Conservation (phyloP, 1,284 basidiomycete species). For the Malassezia sp. region DNA sequence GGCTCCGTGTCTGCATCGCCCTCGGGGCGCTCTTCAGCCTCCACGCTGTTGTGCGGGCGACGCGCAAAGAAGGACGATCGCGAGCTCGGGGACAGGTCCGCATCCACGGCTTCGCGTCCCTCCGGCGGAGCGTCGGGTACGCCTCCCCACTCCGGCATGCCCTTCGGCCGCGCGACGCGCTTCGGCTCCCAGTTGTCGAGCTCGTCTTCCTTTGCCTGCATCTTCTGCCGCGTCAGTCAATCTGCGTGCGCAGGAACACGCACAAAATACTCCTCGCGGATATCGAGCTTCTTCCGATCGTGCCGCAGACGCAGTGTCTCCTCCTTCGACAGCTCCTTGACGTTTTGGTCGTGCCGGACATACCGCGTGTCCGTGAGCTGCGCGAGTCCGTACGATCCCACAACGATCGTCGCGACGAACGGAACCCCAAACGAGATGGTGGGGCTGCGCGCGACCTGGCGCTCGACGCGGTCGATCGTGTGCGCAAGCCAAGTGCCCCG, state of each 20-base stretch:
- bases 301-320: constrained; percentile 69
- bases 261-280: constrained; percentile 80
- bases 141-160: constrained; percentile 77
- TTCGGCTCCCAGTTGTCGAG: constrained; percentile 79
- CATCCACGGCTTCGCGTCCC: constrained; percentile 12
- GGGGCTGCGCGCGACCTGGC: constrained; percentile 28
- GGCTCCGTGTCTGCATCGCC: constrained; percentile 2
- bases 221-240: constrained; percentile 12
- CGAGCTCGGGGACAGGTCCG: constrained; percentile 1
- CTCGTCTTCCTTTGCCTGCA: constrained; percentile 56
- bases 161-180: constrained; percentile 67
- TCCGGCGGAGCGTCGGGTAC: constrained; percentile 47
- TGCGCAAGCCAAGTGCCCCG: no score
- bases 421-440: constrained; percentile 66
- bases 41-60: background rate
- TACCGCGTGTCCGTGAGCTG: constrained; percentile 81
- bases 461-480: no score
- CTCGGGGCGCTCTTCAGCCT: constrained; percentile 11
- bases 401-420: constrained; percentile 73
- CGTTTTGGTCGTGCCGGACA: constrained; percentile 70
- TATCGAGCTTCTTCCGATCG: constrained; percentile 74
- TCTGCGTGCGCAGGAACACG: constrained; percentile 12
- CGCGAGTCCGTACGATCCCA: constrained; percentile 71
- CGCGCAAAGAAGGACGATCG: constrained; percentile 14
- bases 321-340: constrained; percentile 65